These are phyloP conservation scores for Ganoderma lucidum DNA, from an alignment of 1,284 basidiomycete genomes.

Conservation along the genomic window DNA sequence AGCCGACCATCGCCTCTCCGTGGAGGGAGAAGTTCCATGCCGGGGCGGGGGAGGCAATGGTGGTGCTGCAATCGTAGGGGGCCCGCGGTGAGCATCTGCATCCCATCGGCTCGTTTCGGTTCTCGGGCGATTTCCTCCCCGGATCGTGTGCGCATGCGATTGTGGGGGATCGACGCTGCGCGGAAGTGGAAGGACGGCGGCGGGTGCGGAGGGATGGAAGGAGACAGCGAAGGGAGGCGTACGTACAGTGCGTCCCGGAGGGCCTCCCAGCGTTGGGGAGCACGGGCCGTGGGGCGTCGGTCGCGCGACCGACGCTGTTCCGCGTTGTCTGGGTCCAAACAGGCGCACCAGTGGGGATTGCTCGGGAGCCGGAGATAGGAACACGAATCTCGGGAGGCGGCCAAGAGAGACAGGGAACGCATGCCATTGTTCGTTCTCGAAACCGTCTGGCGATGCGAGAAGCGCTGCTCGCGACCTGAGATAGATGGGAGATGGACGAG, in stretches of 20 bases:
- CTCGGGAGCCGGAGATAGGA: constrained; percentile 30
- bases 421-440: constrained; percentile 25
- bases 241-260: background rate
- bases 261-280: background rate
- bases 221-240: constrained; percentile 5
- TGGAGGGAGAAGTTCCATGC: constrained; percentile 23
- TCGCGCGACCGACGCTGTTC: background rate
- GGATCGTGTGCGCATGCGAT: constrained; percentile 15
- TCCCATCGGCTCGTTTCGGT: constrained; percentile 19
- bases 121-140: constrained; percentile 25
- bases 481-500: constrained; percentile 26
- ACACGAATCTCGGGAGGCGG: constrained; percentile 20
- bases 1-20: constrained; percentile 25
- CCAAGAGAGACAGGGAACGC: constrained; percentile 17
- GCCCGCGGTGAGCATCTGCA: constrained; percentile 5
- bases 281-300: constrained; percentile 1
- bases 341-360: constrained; percentile 15
- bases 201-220: background rate
- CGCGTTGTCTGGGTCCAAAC: background rate
- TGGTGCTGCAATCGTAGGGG: constrained; percentile 17
- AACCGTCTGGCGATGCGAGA: constrained; percentile 18
- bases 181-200: constrained; percentile 17
- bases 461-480: constrained; percentile 24
- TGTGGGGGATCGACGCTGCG: constrained; percentile 32
- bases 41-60: constrained; percentile 17